Base-by-base conservation (phyloP, 1,139 yeast genomes). In the Debaryomyces fabryi region DNA sequence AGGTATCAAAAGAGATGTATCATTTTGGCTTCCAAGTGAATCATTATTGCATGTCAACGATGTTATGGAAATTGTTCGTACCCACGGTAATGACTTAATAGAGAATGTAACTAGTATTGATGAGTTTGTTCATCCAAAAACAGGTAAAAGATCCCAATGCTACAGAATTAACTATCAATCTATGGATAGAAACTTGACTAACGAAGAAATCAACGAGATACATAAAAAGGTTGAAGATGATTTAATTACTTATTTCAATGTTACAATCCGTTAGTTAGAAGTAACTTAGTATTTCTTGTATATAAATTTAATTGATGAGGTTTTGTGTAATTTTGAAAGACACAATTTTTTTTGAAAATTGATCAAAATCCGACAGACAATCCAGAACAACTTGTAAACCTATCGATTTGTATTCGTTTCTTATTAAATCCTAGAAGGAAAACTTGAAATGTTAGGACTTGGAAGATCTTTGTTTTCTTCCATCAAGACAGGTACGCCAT, bases 161-260 rank as follows among this genome's bases (percentile, higher is more conserved):
- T 93, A 89, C 76, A 78, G 99, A 59, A 81, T 93, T 49, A 86
- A 87, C 63, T 93, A 91, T 69, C 98, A 93, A 69, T 88, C 96
- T 1, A 92, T 95, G 98, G 98, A 93, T 60, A 79, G 97, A 61
- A 87, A 86, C 52, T 75, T 93, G 56, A 90, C 96, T 30, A 88
- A 88, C 63, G 82, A 79, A 0, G 97, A 91, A 64, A 79, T 92
- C 51, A 91, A 91, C 62, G 72, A 63, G 1, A 71, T 89, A 45
- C 96, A 92, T 61, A 77, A 78, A 6, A 65, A 72, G 43, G 89
- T 91, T 16, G 82, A 88, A 56, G 56, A 66, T 0, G 80, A 79
- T 30, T 74, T 91, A 58, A 71, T 72, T 18, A 62, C 71, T 3
- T 71, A 67, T 47, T 86, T 78, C 60, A 72, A 76, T 8, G 85